Percentiles rank a stretch among this genome's conserved stretches.
phyloP scores from a whole-genome alignment of 2,329 filamentous ascomycete species.

The Ceratocystis colombiana region DNA sequence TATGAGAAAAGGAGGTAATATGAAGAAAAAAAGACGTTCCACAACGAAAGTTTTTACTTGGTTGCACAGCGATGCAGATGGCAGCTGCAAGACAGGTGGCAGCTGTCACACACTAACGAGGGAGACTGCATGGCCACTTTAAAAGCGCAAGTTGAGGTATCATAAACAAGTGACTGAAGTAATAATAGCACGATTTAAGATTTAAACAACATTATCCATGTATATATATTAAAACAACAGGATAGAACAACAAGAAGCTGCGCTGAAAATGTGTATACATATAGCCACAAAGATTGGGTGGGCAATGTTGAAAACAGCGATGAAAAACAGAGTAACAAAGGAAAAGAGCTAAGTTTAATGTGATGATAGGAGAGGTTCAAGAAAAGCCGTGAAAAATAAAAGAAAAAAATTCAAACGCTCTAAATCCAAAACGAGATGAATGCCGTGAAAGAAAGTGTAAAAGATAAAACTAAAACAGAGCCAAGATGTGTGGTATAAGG shows the following conservation, averaged over 20 bases:
- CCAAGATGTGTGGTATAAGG: background rate
- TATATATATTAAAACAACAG: background rate
- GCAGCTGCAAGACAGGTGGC: background rate
- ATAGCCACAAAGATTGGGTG: constrained; percentile 1
- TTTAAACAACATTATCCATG: background rate
- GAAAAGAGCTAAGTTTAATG: background rate
- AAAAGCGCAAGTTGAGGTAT: too few species aligned
- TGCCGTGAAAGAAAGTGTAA: background rate
- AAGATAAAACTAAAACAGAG: background rate
- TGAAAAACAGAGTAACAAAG: constrained; percentile 1
- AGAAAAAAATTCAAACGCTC: constrained; percentile 14
- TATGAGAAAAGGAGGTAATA: too few species aligned
- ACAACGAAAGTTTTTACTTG: constrained; percentile 3
- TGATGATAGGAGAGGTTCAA: background rate
- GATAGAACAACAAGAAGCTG: background rate
- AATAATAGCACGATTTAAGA: background rate
- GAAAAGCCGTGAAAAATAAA: background rate
- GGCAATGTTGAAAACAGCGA: background rate
- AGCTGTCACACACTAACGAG: background rate
- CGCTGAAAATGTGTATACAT: background rate
- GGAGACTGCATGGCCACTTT: background rate
- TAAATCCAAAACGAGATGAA: background rate
- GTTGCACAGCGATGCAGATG: background rate
- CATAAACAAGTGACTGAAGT: too few species aligned
- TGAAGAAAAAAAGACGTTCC: background rate